phyloP scores from a whole-genome alignment of 176 grass and related monocot genomes.

The Alloteropsis semialata region DNA sequence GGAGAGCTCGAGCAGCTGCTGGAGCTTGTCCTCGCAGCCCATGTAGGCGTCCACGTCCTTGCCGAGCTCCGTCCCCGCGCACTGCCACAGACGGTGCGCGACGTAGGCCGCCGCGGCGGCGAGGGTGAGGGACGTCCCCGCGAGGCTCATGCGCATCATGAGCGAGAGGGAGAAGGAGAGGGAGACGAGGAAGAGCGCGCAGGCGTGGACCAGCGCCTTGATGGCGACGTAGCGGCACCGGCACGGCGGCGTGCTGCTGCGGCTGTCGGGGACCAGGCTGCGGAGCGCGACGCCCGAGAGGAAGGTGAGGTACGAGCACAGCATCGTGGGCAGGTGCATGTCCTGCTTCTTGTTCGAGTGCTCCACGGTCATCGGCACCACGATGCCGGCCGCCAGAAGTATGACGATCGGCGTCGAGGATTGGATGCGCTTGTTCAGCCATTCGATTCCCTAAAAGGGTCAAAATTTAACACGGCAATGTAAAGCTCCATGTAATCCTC shows the following conservation, averaged over 20 bases:
- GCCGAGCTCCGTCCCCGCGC: background rate
- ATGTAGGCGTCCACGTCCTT: background rate
- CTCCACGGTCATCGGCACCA: background rate
- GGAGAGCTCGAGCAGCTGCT: background rate
- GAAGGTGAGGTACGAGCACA: background rate
- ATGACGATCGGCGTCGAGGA: background rate
- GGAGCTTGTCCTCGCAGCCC: background rate
- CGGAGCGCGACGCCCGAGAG: background rate
- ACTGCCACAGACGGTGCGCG: background rate
- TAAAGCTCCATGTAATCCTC: no score
- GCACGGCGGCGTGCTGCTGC: no score
- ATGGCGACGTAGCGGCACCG: background rate
- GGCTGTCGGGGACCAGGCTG: background rate
- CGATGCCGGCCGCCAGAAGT: background rate
- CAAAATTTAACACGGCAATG: no score
- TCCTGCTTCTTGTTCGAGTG: background rate
- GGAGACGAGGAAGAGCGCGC: background rate
- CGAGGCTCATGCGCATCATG: background rate
- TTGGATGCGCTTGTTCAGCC: background rate
- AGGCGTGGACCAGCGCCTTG: background rate
- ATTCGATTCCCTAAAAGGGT: background rate
- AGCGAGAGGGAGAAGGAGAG: conserved; percentile 2
- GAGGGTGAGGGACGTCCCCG: background rate
- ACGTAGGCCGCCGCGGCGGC: background rate
- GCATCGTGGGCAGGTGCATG: background rate